A percentile compares a stretch with the other conserved stretches of the same genome.
phyloP scores from a whole-genome alignment of 108 stramenopile species.

The Cyclotella sp. region DNA sequence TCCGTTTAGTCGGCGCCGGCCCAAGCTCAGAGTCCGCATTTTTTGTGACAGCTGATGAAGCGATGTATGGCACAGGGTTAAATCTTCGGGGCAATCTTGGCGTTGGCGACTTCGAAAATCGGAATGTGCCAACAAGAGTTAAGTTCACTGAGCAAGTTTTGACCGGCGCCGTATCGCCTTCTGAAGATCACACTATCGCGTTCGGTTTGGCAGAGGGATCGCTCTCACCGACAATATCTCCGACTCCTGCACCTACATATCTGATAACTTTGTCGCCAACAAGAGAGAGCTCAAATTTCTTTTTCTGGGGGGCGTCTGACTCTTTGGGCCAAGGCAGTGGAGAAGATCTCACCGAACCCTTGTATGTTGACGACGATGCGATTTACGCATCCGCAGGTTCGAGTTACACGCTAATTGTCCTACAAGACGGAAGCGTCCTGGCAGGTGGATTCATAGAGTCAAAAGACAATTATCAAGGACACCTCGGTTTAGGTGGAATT shows the following conservation, averaged over 20 bases:
- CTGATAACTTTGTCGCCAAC: slow-evolving; percentile 8
- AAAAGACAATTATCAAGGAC: slow-evolving; percentile 34
- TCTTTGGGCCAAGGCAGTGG: slow-evolving; percentile 22
- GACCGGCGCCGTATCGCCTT: slow-evolving; percentile 21
- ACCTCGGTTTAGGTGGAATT: slow-evolving; percentile 32
- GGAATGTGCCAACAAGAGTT: slow-evolving; percentile 36
- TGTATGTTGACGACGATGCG: slow-evolving; percentile 21
- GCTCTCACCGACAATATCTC: slow-evolving; percentile 6
- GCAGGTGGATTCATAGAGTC: slow-evolving; percentile 37
- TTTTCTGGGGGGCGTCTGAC: slow-evolving; percentile 45
- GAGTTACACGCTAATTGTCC: slow-evolving; percentile 28
- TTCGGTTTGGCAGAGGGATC: slow-evolving; percentile 18
- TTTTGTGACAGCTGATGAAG: slow-evolving; percentile 35
- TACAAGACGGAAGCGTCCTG: slow-evolving; percentile 26
- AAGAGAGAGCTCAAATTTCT: slow-evolving; percentile 23
- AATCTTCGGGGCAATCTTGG: slow-evolving; percentile 50
- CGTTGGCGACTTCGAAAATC: slow-evolving; percentile 32
- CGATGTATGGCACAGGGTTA: slow-evolving; percentile 32
- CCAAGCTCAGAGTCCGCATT: slow-evolving; percentile 38
- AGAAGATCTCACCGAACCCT: slow-evolving; percentile 16
- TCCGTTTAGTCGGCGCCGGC: slow-evolving; percentile 25
- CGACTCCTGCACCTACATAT: neutral
- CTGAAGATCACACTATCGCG: slow-evolving; percentile 43
- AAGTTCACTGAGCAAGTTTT: slow-evolving; percentile 26
- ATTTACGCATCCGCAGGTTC: slow-evolving; percentile 30